phyloP scores from a whole-genome alignment of 164 flowering plant species.

The Vitis vinifera region ASM3070453v1 NC_081816.1:24273501-24274000 shows the following conservation, averaged over 20 bases:
- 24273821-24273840: slow-evolving; percentile 91
- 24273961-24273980: slow-evolving; percentile 28
- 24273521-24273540: too few relatives aligned
- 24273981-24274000: slow-evolving; percentile 24
- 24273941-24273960: slow-evolving; percentile 27
- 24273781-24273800: slow-evolving; percentile 82
- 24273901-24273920: slow-evolving; percentile 24
- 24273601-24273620: too few relatives aligned
- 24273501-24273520: too few relatives aligned
- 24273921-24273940: slow-evolving; percentile 31
- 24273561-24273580: too few relatives aligned
- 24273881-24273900: slow-evolving; percentile 28
- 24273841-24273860: slow-evolving; percentile 78
- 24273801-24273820: slow-evolving; percentile 62
- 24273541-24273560: background rate
- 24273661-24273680: too few relatives aligned
- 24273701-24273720: too few relatives aligned
- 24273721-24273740: slow-evolving; percentile 1
- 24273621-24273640: too few relatives aligned
- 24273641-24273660: too few relatives aligned
- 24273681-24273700: too few relatives aligned
- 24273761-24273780: slow-evolving; percentile 72
- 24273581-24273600: background rate
- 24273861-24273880: slow-evolving; percentile 50
- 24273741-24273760: background rate